Evolutionary conservation across 805 yeast genomes (phyloP), one percentile per base, ranked within the genome.

Genomic region (Naumovozyma baii): DNA sequence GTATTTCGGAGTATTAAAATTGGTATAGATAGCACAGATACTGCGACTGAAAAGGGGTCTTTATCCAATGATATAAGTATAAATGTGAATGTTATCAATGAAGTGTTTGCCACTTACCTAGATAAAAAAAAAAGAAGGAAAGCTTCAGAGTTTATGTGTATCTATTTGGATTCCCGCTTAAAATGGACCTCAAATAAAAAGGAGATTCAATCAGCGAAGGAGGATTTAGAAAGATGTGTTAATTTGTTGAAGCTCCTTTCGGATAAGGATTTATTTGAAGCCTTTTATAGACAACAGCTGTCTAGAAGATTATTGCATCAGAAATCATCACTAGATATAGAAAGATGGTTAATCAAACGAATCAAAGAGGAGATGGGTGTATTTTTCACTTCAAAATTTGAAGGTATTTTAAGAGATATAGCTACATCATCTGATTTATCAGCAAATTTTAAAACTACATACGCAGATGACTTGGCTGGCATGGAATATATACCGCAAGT

Each of bases 201-300:
- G 49, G 67, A 41, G 69, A 34, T 50, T 5, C 38, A 39, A 17
- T 39, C 32, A 5, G 37, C 46, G 2, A 69, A 64, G 48, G 66
- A 49, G 7, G 58, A 73, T 8, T 61, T 86, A 39, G 67, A 67
- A 33, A 70, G 72, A 19, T 74, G 86, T 0, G 69, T 83, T 10
- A 61, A 69, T 17, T 70, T 88, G 25, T 77, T 87, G 51, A 66
- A 80, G 41, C 78, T 75, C 52, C 68, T 87, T 34, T 70, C 75
- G 43, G 95, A 88, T 50, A 88, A 86, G 53, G 96, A 87, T 61
- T 65, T 83, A 18, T 88, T 87, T 62, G 95, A 86, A 54, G 80
- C 75, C 32, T 78, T 82, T 44, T 87, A 85, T 59, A 86, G 86
- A 50, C 83, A 79, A 39, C 95, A 84, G 62, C 67, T 88, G 42